Evolutionary conservation across 495 filamentous ascomycete genomes (phyloP), one percentile per base, ranked within the genome.

Genomic region (Talaromyces wortmannii): DNA sequence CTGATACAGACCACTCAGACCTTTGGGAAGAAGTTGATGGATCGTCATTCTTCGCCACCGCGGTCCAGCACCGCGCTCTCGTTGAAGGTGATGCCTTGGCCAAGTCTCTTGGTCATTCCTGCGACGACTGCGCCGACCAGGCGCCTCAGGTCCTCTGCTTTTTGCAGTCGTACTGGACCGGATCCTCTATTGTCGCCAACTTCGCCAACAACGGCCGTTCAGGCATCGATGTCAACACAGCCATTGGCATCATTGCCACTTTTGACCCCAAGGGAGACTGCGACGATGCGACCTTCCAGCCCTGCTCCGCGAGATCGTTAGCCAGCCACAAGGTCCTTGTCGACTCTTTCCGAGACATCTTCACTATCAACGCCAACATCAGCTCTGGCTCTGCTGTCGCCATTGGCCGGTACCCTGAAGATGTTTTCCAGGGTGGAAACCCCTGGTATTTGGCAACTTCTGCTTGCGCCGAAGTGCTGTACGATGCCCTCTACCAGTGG

Each of bases 1-100:
- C 23, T 23, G 23, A 23, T 23, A 23, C 23, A 23, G 1, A 23
- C 23, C 4, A 23, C 4, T 23, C 6, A 61, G 64, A 90, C 59
- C 77, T 90, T 2, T 89, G 86, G 87, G 86, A 90, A 56, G 86
- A 90, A 69, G 75, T 82, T 0, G 58, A 68, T 10, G 81, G 80
- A n/a, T 71, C 74, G 5, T 81, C 78, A 30, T 83, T 84, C 68
- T 85, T 83, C 62, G 83, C 82, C 13, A 70, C 77, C 11, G 74
- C 77, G 51, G 79, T 78, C 2, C 77, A 81, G 45, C 71, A 78
- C 45, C 72, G 71, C 55, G 80, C 86, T 15, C 68, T 89, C 8
- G 70, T 84, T 23, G 83, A 87, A 66, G 86, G 86, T 42, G 75
- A 71, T 16, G 64, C 66, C 16, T 72, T 89, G 5, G 85, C 85